These are phyloP conservation scores for Fusarium circinatum DNA, from an alignment of 2,329 filamentous ascomycete genomes.

Conservation along the genomic window DNA sequence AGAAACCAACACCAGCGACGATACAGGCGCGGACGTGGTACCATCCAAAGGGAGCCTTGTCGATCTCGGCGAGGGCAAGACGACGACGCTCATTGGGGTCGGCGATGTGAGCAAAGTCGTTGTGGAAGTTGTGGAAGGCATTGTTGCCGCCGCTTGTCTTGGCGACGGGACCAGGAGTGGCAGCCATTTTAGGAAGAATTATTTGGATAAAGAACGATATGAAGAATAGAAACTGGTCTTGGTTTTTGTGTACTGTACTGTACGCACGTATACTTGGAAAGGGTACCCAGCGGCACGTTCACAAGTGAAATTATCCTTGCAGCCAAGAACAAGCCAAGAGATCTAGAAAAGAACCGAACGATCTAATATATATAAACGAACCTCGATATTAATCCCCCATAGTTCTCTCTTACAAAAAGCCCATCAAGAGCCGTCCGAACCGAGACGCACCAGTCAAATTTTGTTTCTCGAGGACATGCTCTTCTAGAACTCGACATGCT, in stretches of 20 bases:
- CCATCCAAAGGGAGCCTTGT: slow-evolving; percentile 85
- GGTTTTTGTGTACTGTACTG: neutral
- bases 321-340: slow-evolving; percentile 24
- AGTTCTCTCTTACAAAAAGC: neutral
- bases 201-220: neutral
- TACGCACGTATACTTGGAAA: neutral
- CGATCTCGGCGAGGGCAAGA: slow-evolving; percentile 82
- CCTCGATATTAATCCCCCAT: neutral
- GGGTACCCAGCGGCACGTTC: slow-evolving; percentile 1
- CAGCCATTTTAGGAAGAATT: slow-evolving; percentile 25
- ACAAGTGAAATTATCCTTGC: slow-evolving; percentile 17
- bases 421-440: slow-evolving; percentile 27
- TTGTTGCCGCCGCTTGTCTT: slow-evolving; percentile 73
- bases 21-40: slow-evolving; percentile 82
- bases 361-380: slow-evolving; percentile 19
- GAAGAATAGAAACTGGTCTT: slow-evolving; percentile 1
- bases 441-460: slow-evolving; percentile 23
- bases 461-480: slow-evolving; percentile 6
- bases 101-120: slow-evolving; percentile 71
- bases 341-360: neutral
- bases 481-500: neutral
- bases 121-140: slow-evolving; percentile 82
- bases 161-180: slow-evolving; percentile 22
- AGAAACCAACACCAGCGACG: slow-evolving; percentile 88
- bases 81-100: slow-evolving; percentile 83